These are phyloP conservation scores for Fusarium penzigii DNA, from an alignment of 2,329 filamentous ascomycete genomes.

Conservation along the genomic window DNA sequence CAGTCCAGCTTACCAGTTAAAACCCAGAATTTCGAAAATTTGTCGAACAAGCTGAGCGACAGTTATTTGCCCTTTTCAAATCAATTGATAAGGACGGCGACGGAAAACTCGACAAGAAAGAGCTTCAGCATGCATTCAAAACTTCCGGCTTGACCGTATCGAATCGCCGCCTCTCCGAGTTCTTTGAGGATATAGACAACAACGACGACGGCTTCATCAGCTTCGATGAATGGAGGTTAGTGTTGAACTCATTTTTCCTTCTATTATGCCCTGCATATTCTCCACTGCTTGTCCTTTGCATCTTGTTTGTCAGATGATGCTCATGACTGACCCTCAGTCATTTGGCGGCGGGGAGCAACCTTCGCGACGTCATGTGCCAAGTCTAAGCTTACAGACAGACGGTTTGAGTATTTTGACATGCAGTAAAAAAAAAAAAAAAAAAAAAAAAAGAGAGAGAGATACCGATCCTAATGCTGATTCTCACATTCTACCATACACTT, in stretches of 20 bases:
- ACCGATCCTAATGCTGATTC: too few relatives aligned
- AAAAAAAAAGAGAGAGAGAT: too few relatives aligned
- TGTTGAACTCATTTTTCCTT: constrained; percentile 23
- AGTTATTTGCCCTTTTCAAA: constrained; percentile 79
- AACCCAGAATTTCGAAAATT: constrained; percentile 81
- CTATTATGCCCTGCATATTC: not conserved
- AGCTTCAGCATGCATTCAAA: constrained; percentile 77
- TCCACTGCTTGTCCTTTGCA: constrained; percentile 6
- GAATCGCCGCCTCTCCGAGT: constrained; percentile 73
- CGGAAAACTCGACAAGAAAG: constrained; percentile 82
- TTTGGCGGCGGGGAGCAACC: constrained; percentile 26
- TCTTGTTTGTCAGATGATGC: constrained; percentile 24
- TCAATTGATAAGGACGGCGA: constrained; percentile 85
- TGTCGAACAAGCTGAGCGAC: constrained; percentile 81
- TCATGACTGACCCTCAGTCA: constrained; percentile 30
- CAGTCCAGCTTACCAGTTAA: constrained; percentile 21
- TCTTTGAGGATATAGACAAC: constrained; percentile 87
- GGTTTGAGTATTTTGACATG: constrained; percentile 7
- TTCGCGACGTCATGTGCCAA: constrained; percentile 32
- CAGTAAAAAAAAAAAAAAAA: not conserved
- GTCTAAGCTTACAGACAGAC: constrained; percentile 11
- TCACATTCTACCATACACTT: too few relatives aligned
- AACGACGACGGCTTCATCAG: constrained; percentile 87
- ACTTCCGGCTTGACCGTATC: constrained; percentile 78
- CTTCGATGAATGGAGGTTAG: constrained; percentile 96